These are phyloP conservation scores for Themeda triandra DNA, from an alignment of 176 grass and related monocot species.

Conservation along the genomic window DNA sequence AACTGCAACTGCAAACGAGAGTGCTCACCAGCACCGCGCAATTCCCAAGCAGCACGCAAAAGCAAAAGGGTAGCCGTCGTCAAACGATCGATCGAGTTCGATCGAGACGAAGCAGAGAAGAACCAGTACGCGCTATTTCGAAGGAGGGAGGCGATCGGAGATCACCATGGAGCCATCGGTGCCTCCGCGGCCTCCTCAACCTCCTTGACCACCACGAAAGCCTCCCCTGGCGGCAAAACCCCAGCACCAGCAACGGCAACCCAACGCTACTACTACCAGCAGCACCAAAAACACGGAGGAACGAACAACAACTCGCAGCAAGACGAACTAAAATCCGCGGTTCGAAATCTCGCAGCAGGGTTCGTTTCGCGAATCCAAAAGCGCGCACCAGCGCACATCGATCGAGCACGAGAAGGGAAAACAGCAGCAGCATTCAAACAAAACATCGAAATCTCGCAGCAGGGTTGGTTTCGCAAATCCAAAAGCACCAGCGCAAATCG, in stretches of 20 bases:
- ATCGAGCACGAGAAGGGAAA: no score
- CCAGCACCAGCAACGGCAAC: not conserved
- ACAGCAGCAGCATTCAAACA: no score
- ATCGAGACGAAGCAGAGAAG: not conserved
- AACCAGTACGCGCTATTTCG: not conserved
- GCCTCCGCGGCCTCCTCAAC: not conserved
- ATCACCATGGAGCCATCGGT: constrained; percentile 3
- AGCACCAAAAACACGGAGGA: not conserved
- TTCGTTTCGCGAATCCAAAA: not conserved
- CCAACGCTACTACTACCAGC: not conserved
- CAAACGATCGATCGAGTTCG: no score
- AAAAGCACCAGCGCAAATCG: no score
- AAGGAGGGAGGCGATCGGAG: not conserved
- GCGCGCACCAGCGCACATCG: no score
- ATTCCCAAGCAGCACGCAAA: no score
- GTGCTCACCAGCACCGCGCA: not conserved
- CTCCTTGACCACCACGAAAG: not conserved
- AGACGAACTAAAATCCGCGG: not conserved
- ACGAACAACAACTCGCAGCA: not conserved
- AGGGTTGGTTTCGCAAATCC: no score
- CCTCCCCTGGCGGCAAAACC: no score
- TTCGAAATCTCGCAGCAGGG: not conserved
- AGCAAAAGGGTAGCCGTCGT: not conserved
- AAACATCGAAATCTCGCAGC: no score
- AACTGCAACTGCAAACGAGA: not conserved